A percentile compares a stretch with the other conserved stretches of the same genome.
These are phyloP conservation scores for Iberis pinnata DNA, from an alignment of 345 rosid species.

Conservation along the genomic window DNA sequence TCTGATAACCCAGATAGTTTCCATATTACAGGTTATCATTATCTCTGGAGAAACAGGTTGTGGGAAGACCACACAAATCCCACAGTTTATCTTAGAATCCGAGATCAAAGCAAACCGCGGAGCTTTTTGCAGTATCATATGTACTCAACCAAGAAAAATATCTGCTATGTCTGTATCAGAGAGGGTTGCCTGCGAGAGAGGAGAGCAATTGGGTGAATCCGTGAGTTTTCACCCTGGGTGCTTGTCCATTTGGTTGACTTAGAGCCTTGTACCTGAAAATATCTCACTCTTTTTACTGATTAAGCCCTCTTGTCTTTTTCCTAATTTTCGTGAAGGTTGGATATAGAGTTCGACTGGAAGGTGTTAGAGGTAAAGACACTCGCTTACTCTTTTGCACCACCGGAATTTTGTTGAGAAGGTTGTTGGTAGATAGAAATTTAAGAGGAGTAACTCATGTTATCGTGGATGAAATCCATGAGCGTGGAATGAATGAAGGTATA, in stretches of 20 bases:
- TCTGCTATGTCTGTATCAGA: conserved; percentile 94
- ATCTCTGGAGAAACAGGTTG: conserved; percentile 97
- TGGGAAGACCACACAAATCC: conserved; percentile 97
- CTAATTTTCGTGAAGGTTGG: conserved; percentile 57
- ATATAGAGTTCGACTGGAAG: conserved; percentile 89
- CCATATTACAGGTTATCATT: conserved; percentile 55
- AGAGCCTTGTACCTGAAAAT: conserved; percentile 5
- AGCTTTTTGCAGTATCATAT: conserved; percentile 74
- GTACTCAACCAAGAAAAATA: conserved; percentile 93
- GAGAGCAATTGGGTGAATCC: conserved; percentile 88
- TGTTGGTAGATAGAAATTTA: conserved; percentile 77
- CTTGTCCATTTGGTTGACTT: conserved; percentile 20
- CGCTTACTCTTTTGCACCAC: conserved; percentile 91
- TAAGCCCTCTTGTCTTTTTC: conserved; percentile 17
- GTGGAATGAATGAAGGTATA: conserved; percentile 96
- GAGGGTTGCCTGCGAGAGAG: conserved; percentile 90
- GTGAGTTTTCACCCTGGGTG: conserved; percentile 47
- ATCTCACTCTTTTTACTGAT: conserved; percentile 8
- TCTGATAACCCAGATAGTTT: background rate
- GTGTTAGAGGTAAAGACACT: conserved; percentile 79
- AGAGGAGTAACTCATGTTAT: conserved; percentile 84
- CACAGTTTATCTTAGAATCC: conserved; percentile 83
- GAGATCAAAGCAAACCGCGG: conserved; percentile 59
- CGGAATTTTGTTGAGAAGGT: conserved; percentile 84
- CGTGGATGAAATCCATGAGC: conserved; percentile 96